phyloP scores from a whole-genome alignment of 257 asterid species.

The Datura wrightii region DNA sequence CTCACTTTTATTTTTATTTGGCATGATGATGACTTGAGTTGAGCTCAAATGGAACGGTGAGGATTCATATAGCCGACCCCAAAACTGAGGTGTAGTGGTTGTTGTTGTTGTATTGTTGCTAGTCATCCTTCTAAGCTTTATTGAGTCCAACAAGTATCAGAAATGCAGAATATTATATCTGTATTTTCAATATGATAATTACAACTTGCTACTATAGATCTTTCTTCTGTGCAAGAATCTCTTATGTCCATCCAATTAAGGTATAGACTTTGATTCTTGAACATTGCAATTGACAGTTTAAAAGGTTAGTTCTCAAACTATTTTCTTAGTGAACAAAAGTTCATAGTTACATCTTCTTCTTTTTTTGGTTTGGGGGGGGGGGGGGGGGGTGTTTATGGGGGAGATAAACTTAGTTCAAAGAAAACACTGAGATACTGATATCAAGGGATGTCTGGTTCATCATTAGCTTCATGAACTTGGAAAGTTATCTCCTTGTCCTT shows the following conservation, averaged over 20 bases:
- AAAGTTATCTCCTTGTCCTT: slow-evolving; percentile 20
- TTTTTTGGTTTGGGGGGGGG: too few relatives aligned
- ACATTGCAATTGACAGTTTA: background rate
- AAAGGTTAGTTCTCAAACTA: background rate
- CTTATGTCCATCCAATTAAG: slow-evolving; percentile 14
- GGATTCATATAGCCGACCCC: too few relatives aligned
- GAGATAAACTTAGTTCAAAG: background rate
- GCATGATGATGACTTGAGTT: too few relatives aligned
- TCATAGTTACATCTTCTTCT: background rate
- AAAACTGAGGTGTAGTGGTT: too few relatives aligned
- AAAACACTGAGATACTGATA: background rate
- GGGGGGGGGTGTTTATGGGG: too few relatives aligned
- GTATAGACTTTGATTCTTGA: slow-evolving; percentile 21
- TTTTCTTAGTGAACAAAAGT: slow-evolving; percentile 4
- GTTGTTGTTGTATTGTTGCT: too few relatives aligned
- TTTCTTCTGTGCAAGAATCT: slow-evolving; percentile 13
- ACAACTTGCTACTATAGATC: background rate
- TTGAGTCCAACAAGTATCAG: background rate
- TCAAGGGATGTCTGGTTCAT: slow-evolving; percentile 24
- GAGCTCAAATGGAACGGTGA: background rate
- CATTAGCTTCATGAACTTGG: slow-evolving; percentile 29
- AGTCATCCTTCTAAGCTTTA: background rate
- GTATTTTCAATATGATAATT: background rate
- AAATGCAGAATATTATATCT: background rate
- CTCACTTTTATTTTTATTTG: too few relatives aligned